Percentiles rank a stretch among this genome's conserved stretches.
phyloP scores from a whole-genome alignment of 257 asterid genomes.

The Echium plantagineum region DNA sequence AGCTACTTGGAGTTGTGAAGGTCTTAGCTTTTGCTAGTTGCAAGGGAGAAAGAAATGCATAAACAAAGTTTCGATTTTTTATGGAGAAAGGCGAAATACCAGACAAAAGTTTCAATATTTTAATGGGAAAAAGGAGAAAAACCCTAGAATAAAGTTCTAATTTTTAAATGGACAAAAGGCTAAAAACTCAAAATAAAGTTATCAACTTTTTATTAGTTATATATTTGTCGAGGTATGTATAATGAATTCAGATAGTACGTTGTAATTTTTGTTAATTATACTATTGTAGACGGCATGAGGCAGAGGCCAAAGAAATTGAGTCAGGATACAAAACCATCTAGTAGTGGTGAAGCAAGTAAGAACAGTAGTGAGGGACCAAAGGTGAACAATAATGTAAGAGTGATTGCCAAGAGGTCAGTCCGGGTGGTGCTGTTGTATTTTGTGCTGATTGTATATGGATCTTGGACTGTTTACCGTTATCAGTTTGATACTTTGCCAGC shows the following conservation, averaged over 20 bases:
- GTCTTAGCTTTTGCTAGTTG: too few relatives aligned
- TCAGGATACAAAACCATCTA: neutral
- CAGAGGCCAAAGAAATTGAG: neutral
- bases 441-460: constrained; percentile 49
- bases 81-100: too few relatives aligned
- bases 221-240: too few relatives aligned
- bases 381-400: constrained; percentile 20
- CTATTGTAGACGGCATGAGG: neutral
- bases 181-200: too few relatives aligned
- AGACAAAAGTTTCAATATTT: too few relatives aligned
- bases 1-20: too few relatives aligned
- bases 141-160: too few relatives aligned
- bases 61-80: too few relatives aligned
- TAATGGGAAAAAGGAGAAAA: too few relatives aligned
- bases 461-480: constrained; percentile 64
- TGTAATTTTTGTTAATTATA: neutral
- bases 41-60: too few relatives aligned
- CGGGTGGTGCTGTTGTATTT: constrained; percentile 52
- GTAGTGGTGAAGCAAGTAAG: neutral
- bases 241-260: neutral
- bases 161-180: too few relatives aligned
- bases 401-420: constrained; percentile 58
- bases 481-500: constrained; percentile 60
- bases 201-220: too few relatives aligned
- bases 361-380: constrained; percentile 13